Base-by-base conservation (phyloP, 2,329 filamentous ascomycete species). In the Pyricularia sp. region DNA sequence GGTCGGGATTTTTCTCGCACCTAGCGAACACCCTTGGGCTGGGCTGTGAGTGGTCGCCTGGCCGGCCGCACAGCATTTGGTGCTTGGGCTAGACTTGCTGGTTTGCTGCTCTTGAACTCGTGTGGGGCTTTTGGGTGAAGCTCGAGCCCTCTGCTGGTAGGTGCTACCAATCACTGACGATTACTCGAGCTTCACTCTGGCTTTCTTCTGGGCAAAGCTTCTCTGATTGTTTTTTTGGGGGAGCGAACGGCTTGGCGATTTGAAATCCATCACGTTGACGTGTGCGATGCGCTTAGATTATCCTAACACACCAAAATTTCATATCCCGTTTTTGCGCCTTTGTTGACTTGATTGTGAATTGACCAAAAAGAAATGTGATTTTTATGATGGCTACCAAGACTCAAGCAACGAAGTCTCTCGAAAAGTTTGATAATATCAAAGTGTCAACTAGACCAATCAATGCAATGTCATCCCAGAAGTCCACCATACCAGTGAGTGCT, bases 1-100 rank as follows among this genome's bases (percentile, higher is more conserved):
- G 31, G 25, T 64, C 20, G 66, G 66, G 25, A 63, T 68, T 68
- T 68, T 66, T 66, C 33, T 66, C 10, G 30, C 5, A 23, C 50
- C 11, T 36, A 50, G 42, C 42, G 17, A 50, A 3, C 42, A n/a
- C 42, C 42, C 42, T 50, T 17, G 36, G 36, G 36, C 36, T 42
- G 12, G 36, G 12, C 36, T 50, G 42, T n/a, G 42, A 50, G 42
- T 50, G 42, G 42, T 50, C 42, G 42, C 42, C 42, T 50, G 42
- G 42, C 42, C 17, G 14, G 42, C 20, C 42, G 42, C 42, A 50
- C 42, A n/a, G 42, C 17, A 50, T 50, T 50, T 50, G 42, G 42
- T 50, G 42, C 42, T n/a, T 36, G 33, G 33, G 12, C 33, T 36
- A 36, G 33, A 36, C 33, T 7, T 50, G 42, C 42, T 50, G 42